A percentile compares a stretch with the other conserved stretches of the same genome.
Evolutionary conservation across 2,329 filamentous ascomycete species (phyloP).

Genomic region (Xylariaceae sp.): DNA sequence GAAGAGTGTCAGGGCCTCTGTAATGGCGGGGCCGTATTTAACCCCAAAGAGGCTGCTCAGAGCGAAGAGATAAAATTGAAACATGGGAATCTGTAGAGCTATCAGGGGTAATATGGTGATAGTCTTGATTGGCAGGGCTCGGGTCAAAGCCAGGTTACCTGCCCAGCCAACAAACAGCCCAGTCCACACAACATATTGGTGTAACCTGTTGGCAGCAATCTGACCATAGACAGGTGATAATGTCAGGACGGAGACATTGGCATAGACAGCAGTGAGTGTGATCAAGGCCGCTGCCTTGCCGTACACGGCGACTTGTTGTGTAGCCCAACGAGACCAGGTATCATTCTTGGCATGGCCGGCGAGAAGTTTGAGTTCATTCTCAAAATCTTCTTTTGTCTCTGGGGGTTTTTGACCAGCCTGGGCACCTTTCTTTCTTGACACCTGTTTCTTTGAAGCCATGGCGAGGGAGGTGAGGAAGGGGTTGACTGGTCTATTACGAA

Average conservation of each 20-base stretch:
- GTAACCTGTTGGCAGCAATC: conserved; percentile 77
- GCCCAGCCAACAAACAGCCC: conserved; percentile 77
- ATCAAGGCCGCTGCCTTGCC: conserved; percentile 54
- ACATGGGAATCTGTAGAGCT: conserved; percentile 74
- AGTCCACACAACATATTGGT: conserved; percentile 69
- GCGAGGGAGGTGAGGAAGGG: conserved; percentile 2
- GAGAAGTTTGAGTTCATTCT: conserved; percentile 60
- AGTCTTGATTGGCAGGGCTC: conserved; percentile 56
- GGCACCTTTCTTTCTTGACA: conserved; percentile 34
- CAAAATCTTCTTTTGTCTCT: conserved; percentile 59
- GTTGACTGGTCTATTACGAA: conserved; percentile 1
- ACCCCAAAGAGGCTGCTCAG: conserved; percentile 72
- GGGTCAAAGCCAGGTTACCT: conserved; percentile 63
- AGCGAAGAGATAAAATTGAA: conserved; percentile 75
- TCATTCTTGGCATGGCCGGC: conserved; percentile 47
- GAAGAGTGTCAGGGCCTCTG: conserved; percentile 75
- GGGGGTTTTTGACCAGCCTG: conserved; percentile 43
- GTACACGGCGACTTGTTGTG: conserved; percentile 51
- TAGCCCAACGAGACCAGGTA: conserved; percentile 42
- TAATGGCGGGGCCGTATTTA: conserved; percentile 75
- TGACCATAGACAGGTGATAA: conserved; percentile 89
- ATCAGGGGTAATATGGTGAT: conserved; percentile 70
- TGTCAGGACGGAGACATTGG: conserved; percentile 75
- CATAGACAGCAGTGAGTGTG: conserved; percentile 66
- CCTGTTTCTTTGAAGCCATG: conserved; percentile 42